Conservation (phyloP, 805 yeast species). For the Sugiyamaella smithiae region DNA sequence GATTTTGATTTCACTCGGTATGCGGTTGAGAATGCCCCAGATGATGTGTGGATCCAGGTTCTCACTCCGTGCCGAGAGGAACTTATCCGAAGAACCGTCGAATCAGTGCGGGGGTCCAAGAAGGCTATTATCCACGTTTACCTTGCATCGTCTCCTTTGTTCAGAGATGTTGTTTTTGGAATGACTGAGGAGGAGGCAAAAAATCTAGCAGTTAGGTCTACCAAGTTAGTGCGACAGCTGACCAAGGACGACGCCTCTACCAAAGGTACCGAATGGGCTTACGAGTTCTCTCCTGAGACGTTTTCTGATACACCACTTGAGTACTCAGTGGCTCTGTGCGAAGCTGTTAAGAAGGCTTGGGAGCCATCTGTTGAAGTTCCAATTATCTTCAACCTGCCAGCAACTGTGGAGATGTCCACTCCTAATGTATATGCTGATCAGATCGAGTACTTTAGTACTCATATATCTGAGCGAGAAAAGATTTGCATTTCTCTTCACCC, state of each 20-base stretch:
- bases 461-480: constrained; percentile 63
- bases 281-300: constrained; percentile 79
- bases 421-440: constrained; percentile 85
- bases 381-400: constrained; percentile 77
- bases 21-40: constrained; percentile 72
- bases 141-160: constrained; percentile 71
- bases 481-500: constrained; percentile 76
- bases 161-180: constrained; percentile 68
- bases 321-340: constrained; percentile 62
- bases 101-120: constrained; percentile 69
- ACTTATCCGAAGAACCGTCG: constrained; percentile 67
- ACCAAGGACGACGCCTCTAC: constrained; percentile 65
- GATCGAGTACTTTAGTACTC: constrained; percentile 66
- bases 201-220: constrained; percentile 58
- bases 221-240: constrained; percentile 59
- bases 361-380: constrained; percentile 61
- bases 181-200: constrained; percentile 55
- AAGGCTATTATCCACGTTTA: constrained; percentile 74
- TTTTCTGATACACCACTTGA: constrained; percentile 69
- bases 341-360: constrained; percentile 76
- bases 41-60: constrained; percentile 73
- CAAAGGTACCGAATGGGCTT: constrained; percentile 61
- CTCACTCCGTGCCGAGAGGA: constrained; percentile 75
- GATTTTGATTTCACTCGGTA: constrained; percentile 79
- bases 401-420: constrained; percentile 78